Evolutionary conservation across 768 basidiomycete genomes (phyloP).

Genomic region (Pleurotus djamor): DNA sequence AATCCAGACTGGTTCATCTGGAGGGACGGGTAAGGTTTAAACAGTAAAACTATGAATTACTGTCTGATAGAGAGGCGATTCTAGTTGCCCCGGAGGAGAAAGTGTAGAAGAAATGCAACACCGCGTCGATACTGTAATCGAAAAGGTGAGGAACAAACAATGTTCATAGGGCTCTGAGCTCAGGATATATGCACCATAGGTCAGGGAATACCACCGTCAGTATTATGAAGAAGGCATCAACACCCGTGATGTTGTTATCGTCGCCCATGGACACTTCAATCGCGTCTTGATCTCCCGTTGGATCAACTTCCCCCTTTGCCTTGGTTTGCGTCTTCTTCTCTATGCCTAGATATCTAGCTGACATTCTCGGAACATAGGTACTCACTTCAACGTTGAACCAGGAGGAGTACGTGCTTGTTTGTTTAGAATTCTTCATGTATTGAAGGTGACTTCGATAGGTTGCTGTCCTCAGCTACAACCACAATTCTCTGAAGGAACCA

Average conservation of each 20-base stretch:
- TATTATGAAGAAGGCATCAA: slow-evolving; percentile 68
- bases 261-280: slow-evolving; percentile 88
- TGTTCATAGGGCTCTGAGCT: too few relatives aligned
- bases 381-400: slow-evolving; percentile 83
- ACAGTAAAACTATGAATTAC: not conserved
- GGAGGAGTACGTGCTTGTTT: slow-evolving; percentile 55
- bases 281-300: slow-evolving; percentile 80
- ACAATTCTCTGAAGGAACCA: slow-evolving; percentile 75
- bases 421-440: not conserved
- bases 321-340: slow-evolving; percentile 19
- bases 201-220: slow-evolving; percentile 68
- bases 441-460: slow-evolving; percentile 41
- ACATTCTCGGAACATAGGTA: slow-evolving; percentile 37
- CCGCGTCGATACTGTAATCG: slow-evolving; percentile 77
- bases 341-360: not conserved
- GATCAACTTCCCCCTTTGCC: slow-evolving; percentile 63
- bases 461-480: slow-evolving; percentile 82
- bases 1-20: slow-evolving; percentile 77
- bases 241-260: slow-evolving; percentile 79
- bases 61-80: slow-evolving; percentile 9
- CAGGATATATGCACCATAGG: slow-evolving; percentile 30
- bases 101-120: slow-evolving; percentile 73
- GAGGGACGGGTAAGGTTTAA: slow-evolving; percentile 64
- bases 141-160: slow-evolving; percentile 41
- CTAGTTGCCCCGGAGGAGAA: slow-evolving; percentile 87